phyloP scores from a whole-genome alignment of 108 stramenopile species.

The Epithemia pelagica region DNA sequence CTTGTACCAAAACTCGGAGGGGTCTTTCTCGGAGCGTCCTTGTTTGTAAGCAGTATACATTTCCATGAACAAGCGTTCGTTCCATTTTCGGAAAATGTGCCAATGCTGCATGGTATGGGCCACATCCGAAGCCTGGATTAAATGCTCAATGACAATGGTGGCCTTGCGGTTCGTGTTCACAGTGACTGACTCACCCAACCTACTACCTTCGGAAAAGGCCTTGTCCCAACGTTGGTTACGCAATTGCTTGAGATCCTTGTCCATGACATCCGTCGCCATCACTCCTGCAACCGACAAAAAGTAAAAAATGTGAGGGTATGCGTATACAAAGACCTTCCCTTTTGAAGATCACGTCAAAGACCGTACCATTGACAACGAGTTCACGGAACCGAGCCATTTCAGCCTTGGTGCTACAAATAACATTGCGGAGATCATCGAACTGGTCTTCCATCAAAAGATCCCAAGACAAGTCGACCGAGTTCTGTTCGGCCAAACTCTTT shows the following conservation, averaged over 20 bases:
- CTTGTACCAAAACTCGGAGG: conserved; percentile 44
- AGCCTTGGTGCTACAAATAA: conserved; percentile 22
- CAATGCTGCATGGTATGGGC: conserved; percentile 60
- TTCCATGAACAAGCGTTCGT: conserved; percentile 51
- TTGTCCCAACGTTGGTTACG: conserved; percentile 44
- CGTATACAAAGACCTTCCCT: too few species aligned
- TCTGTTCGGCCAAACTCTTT: conserved; percentile 40
- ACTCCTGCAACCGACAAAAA: conserved; percentile 12
- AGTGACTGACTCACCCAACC: neutral
- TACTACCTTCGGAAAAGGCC: conserved; percentile 26
- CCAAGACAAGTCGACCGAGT: conserved; percentile 42
- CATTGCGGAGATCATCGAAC: conserved; percentile 22
- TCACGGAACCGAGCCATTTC: conserved; percentile 44
- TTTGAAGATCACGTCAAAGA: too few species aligned
- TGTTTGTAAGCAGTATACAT: conserved; percentile 37
- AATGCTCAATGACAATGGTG: conserved; percentile 44
- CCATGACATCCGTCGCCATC: conserved; percentile 51
- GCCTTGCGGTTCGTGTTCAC: conserved; percentile 32
- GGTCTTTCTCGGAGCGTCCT: conserved; percentile 36
- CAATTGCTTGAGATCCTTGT: conserved; percentile 25
- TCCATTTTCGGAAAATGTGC: conserved; percentile 45
- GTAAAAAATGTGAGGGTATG: too few species aligned
- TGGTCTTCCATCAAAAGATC: conserved; percentile 34
- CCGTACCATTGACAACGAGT: conserved; percentile 30
- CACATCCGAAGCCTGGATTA: conserved; percentile 55